Conservation (phyloP, 2,329 filamentous ascomycete genomes). For the Capronia epimyces region DNA sequence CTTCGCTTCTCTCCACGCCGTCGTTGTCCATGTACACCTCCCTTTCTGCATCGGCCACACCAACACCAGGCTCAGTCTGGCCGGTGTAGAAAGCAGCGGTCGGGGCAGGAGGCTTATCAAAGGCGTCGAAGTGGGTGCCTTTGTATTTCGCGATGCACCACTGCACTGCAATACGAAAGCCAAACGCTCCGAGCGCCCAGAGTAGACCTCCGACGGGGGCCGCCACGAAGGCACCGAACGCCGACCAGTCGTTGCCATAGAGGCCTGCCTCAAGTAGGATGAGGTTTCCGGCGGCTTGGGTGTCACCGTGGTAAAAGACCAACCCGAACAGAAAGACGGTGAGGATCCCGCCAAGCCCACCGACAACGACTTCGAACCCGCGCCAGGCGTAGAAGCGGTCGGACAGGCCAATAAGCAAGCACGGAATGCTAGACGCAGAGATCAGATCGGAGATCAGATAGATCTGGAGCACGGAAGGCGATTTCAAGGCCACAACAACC, state of each 20-base stretch:
- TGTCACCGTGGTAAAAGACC: slow-evolving; percentile 65
- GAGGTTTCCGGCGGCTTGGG: slow-evolving; percentile 58
- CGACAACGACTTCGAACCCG: slow-evolving; percentile 73
- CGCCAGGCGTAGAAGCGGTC: slow-evolving; percentile 66
- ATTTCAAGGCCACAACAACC: slow-evolving; percentile 67
- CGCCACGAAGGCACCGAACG: slow-evolving; percentile 73
- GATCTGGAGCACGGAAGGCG: slow-evolving; percentile 70
- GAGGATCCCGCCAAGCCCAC: slow-evolving; percentile 69
- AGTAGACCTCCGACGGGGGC: slow-evolving; percentile 70
- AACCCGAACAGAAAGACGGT: slow-evolving; percentile 76
- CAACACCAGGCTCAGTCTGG: not conserved
- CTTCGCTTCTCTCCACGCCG: slow-evolving; percentile 25
- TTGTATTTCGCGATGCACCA: slow-evolving; percentile 53
- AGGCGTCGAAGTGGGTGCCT: slow-evolving; percentile 60
- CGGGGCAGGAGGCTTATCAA: slow-evolving; percentile 51
- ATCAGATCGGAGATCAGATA: slow-evolving; percentile 78
- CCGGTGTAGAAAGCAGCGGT: slow-evolving; percentile 26
- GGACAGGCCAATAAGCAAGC: slow-evolving; percentile 65
- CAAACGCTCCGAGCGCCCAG: slow-evolving; percentile 62
- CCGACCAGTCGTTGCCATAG: slow-evolving; percentile 73
- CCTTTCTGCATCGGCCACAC: slow-evolving; percentile 8
- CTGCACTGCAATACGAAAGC: slow-evolving; percentile 54
- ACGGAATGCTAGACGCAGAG: slow-evolving; percentile 68
- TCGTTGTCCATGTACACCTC: slow-evolving; percentile 19
- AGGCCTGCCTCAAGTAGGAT: slow-evolving; percentile 68